phyloP scores from a whole-genome alignment of 306 rosid genomes.

The Styphnolobium japonicum region DNA sequence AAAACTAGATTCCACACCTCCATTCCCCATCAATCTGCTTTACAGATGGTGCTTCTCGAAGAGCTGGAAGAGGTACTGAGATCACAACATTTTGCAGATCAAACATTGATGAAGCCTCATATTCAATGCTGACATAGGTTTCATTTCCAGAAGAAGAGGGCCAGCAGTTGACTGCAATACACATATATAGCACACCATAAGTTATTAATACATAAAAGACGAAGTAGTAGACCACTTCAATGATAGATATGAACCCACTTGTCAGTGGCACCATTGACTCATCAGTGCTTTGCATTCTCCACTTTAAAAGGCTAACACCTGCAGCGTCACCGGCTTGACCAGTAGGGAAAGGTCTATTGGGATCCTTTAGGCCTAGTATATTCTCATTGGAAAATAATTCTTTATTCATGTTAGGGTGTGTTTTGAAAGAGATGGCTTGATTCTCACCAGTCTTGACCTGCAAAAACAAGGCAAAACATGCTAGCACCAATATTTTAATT shows the following conservation, averaged over 20 bases:
- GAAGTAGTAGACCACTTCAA: not conserved
- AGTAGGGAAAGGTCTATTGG: constrained; percentile 87
- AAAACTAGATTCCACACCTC: constrained; percentile 46
- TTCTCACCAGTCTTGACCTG: constrained; percentile 88
- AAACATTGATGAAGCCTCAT: constrained; percentile 86
- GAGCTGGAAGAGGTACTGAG: constrained; percentile 94
- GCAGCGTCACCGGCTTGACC: constrained; percentile 78
- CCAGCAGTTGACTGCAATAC: constrained; percentile 92
- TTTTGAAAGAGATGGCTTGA: constrained; percentile 85
- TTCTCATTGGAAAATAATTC: constrained; percentile 80
- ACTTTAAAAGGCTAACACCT: constrained; percentile 83
- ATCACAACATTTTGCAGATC: constrained; percentile 69
- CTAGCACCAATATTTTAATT: not conserved
- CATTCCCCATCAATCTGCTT: constrained; percentile 84
- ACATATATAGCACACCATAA: constrained; percentile 18
- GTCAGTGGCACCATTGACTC: constrained; percentile 83
- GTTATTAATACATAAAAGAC: constrained; percentile 1
- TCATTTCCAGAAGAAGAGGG: constrained; percentile 93
- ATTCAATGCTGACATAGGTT: constrained; percentile 92
- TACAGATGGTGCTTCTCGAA: constrained; percentile 83
- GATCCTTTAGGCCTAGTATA: constrained; percentile 71
- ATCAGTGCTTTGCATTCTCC: constrained; percentile 92
- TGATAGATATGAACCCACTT: constrained; percentile 48
- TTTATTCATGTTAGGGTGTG: constrained; percentile 97
- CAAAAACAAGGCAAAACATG: constrained; percentile 31